These are phyloP conservation scores for Eremochloa ophiuroides DNA, from an alignment of 176 grass and related monocot genomes.

Conservation along the genomic window DNA sequence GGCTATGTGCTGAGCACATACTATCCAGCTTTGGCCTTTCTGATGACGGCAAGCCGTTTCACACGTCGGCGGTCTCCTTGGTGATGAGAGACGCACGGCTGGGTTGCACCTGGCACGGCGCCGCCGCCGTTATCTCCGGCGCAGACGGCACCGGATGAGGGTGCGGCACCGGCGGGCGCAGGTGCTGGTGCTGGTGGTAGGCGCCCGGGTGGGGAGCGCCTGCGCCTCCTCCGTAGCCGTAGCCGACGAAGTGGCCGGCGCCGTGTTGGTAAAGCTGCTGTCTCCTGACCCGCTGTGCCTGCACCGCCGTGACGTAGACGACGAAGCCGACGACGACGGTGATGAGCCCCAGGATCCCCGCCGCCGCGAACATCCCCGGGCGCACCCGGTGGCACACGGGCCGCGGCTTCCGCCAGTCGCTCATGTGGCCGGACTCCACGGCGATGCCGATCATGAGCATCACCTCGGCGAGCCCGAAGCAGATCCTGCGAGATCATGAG, in stretches of 20 bases:
- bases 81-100: constrained; percentile 12
- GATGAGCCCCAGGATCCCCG: constrained; percentile 79
- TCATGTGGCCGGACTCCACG: constrained; percentile 76
- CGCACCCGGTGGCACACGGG: constrained; percentile 64
- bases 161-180: neutral
- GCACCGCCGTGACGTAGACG: constrained; percentile 65
- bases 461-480: constrained; percentile 83
- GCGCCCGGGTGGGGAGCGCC: neutral
- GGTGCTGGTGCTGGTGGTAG: neutral
- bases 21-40: neutral
- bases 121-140: constrained; percentile 11
- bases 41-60: neutral
- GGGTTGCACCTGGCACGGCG: constrained; percentile 9
- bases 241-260: constrained; percentile 31
- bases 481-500: no score
- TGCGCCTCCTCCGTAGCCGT: no score
- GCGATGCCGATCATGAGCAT: constrained; percentile 86
- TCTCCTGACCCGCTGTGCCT: constrained; percentile 32
- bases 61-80: constrained; percentile 39
- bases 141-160: constrained; percentile 23
- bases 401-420: constrained; percentile 65
- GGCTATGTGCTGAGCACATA: no score
- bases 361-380: constrained; percentile 71
- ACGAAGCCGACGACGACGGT: constrained; percentile 77
- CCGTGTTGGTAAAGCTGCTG: constrained; percentile 1